Base-by-base conservation (phyloP, 495 filamentous ascomycete genomes). In the Penicillium cosmopolitanum region DNA sequence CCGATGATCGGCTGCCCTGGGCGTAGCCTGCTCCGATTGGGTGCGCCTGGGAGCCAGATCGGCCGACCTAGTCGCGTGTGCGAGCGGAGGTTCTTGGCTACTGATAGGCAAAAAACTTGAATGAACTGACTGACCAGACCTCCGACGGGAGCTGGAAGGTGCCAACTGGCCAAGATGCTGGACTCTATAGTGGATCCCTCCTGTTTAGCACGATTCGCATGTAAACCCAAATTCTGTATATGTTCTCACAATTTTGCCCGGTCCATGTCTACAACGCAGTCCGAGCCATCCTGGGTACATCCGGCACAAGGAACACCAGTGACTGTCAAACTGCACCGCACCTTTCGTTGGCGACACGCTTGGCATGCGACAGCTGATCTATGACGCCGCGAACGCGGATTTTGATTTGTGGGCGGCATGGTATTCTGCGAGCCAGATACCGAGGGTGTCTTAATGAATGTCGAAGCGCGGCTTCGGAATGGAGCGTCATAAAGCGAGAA, bases 311-410 rank as follows among this genome's bases (percentile, higher is more conserved):
- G 73, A 1, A 73, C 42, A 4, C 70, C 70, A 2, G 73, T 75
- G 18, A 73, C 59, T 5, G 59, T 63, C 25, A 73, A 25, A 35
- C 66, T 73, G 50, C 72, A 75, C 16, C 72, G 72, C 2, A 75
- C 72, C 60, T 73, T 75, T 13, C 72, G 72, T 52, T 67, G 58
- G 13, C 72, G 66, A 46, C 72, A 75, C 16, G 58, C 47, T 12
- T 73, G 62, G 34, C 72, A 75, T 2, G 72, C 72, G 16, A 73
- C 62, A 8, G 66, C 60, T 0, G 72, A 75, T 43, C 70, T 58
- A 53, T 70, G 65, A 71, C 77, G 69, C 67, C 75, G 65, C 43
- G 66, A 48, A 15, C 57, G 21, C 18, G 54, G 3, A 23, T 33
- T 33, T 47, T 55, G 36, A 28, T 34, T 43, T 31, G 40, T n/a